phyloP scores from a whole-genome alignment of 2,329 filamentous ascomycete genomes.

The Ambrosiella cleistominuta region DNA sequence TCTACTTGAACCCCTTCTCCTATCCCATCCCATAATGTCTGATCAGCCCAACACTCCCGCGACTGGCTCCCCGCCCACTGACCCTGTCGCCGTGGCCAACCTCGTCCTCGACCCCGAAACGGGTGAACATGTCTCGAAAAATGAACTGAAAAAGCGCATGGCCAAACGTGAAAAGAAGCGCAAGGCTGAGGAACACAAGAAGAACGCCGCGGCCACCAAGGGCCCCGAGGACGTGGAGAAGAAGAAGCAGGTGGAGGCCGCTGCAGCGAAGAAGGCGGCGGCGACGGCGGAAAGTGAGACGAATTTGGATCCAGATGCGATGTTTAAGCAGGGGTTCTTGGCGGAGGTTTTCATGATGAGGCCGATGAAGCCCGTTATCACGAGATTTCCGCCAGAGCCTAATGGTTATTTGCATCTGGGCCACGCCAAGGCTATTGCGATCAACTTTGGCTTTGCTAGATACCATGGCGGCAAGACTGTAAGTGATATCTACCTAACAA shows the following conservation, averaged over 20 bases:
- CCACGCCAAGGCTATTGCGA: slow-evolving; percentile 84
- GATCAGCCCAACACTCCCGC: slow-evolving; percentile 13
- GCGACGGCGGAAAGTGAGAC: slow-evolving; percentile 16
- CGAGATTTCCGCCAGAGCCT: slow-evolving; percentile 69
- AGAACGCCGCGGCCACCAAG: slow-evolving; percentile 18
- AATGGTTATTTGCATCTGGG: slow-evolving; percentile 91
- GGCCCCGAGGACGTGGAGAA: slow-evolving; percentile 22
- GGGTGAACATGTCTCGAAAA: slow-evolving; percentile 48
- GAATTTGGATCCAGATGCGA: slow-evolving; percentile 38
- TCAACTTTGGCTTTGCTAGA: slow-evolving; percentile 90
- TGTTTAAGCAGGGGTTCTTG: slow-evolving; percentile 69
- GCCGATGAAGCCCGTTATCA: slow-evolving; percentile 43
- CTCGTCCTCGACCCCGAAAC: slow-evolving; percentile 45
- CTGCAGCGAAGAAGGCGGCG: slow-evolving; percentile 12
- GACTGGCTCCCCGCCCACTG: slow-evolving; percentile 27
- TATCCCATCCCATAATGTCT: not conserved
- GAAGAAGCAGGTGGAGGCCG: slow-evolving; percentile 28
- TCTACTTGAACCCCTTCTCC: not conserved
- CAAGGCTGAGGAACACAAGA: slow-evolving; percentile 33
- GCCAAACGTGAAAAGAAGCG: slow-evolving; percentile 42
- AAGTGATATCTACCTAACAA: slow-evolving; percentile 12
- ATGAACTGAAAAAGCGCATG: slow-evolving; percentile 43
- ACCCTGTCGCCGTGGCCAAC: slow-evolving; percentile 29
- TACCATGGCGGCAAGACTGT: slow-evolving; percentile 53
- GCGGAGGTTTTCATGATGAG: slow-evolving; percentile 53